Percentiles rank a stretch among this genome's conserved stretches.
Evolutionary conservation across 345 rosid genomes (phyloP).

Genomic region (Tarenaya hassleriana): DNA sequence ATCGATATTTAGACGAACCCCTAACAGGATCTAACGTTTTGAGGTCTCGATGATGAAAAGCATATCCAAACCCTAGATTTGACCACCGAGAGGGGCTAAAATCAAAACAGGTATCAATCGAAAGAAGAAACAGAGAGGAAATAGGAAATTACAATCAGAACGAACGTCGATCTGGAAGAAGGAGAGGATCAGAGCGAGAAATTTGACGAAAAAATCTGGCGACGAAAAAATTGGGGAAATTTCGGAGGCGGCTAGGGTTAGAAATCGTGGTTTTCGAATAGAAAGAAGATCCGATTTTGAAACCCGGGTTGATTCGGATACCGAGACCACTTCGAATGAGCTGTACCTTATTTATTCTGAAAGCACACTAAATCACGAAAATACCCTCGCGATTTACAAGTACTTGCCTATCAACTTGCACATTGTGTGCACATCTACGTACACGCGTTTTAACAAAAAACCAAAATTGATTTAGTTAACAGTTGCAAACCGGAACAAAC

Average conservation of each 20-base stretch:
- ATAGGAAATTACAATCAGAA: conserved; percentile 23
- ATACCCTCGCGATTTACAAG: conserved; percentile 10
- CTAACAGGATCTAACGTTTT: conserved; percentile 19
- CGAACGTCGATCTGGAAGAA: conserved; percentile 21
- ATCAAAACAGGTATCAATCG: conserved; percentile 26
- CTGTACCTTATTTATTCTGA: too few species aligned
- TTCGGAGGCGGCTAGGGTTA: conserved; percentile 32
- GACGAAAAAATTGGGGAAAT: conserved; percentile 8
- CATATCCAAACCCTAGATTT: conserved; percentile 22
- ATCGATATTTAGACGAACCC: not conserved
- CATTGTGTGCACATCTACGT: too few species aligned
- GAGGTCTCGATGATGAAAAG: conserved; percentile 6
- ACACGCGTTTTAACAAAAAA: too few species aligned
- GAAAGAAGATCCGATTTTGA: conserved; percentile 4
- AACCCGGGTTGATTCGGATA: too few species aligned
- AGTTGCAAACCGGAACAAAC: not conserved
- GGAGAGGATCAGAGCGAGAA: conserved; percentile 22
- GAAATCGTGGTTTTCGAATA: conserved; percentile 12
- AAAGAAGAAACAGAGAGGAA: conserved; percentile 19
- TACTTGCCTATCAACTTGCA: conserved; percentile 16
- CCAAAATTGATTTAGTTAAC: not conserved
- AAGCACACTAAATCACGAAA: not conserved
- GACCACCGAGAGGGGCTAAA: not conserved
- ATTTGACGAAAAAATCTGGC: not conserved
- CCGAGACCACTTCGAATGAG: too few species aligned